Conservation (phyloP, 306 rosid genomes). For the Dalbergia cultrata region DNA sequence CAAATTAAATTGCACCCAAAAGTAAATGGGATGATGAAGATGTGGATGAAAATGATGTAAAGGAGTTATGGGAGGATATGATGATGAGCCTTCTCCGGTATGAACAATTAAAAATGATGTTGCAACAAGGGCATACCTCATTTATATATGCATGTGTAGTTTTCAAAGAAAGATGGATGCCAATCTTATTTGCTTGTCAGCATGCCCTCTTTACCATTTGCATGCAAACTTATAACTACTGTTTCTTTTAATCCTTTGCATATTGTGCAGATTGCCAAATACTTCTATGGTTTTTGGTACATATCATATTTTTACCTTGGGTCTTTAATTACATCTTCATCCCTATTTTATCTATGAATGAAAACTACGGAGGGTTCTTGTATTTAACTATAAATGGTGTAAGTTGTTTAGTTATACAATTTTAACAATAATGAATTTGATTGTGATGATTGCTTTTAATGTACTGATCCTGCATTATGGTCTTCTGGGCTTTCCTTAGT, state of each 20-base stretch:
- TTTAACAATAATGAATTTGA: background rate
- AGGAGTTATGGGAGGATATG: constrained; percentile 94
- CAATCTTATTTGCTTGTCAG: no score
- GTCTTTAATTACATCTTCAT: background rate
- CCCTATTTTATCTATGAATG: background rate
- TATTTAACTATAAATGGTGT: constrained; percentile 12
- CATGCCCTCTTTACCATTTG: no score
- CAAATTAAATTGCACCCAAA: constrained; percentile 64
- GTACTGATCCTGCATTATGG: constrained; percentile 4
- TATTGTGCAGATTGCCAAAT: no score
- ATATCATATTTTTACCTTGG: background rate
- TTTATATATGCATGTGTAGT: no score
- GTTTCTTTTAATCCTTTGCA: no score
- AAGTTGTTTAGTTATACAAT: background rate
- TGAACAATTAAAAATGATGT: constrained; percentile 13
- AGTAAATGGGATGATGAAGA: constrained; percentile 95
- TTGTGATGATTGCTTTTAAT: constrained; percentile 1
- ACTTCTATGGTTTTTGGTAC: background rate
- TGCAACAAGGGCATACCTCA: no score
- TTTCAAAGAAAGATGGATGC: no score
- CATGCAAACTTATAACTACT: no score
- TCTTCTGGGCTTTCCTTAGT: background rate
- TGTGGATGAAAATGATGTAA: constrained; percentile 81
- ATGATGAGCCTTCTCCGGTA: constrained; percentile 83
- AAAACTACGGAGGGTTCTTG: background rate